Base-by-base conservation (phyloP, 2,329 filamentous ascomycete species). In the Torrubiella hemipterigena region DNA sequence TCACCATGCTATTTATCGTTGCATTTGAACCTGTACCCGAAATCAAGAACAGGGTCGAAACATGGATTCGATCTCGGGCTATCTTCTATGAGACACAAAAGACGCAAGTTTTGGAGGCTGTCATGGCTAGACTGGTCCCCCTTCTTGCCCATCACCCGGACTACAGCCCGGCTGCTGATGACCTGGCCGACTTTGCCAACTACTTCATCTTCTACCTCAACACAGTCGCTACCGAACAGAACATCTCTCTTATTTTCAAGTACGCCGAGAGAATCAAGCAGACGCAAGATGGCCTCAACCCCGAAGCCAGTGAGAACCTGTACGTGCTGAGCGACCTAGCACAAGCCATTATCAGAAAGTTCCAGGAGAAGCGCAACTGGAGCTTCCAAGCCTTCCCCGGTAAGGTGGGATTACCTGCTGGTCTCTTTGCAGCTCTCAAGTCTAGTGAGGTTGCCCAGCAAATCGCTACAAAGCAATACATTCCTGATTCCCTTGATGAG, bases 121-220 rank as follows among this genome's bases (percentile, higher is more conserved):
- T 80, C 10, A 81, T 96, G 50, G 76, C 82, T 17, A 76, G 91
- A 7, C 69, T 96, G 20, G 65, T 98, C 31, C 91, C 86, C 29
- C 61, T 98, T 26, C 68, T 98, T 26, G 87, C 89, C 5, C 89
- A 96, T 51, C 91, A 98, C 51, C 87, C 87, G 2, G 91, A 98
- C 52, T 95, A 89, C 43, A 75, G 71, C 38, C 52, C 66, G 2
- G 68, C 73, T 6, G 56, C 75, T 3, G 68, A 74, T 11, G 79
- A 86, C 29, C 59, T 95, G 29, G 65, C 77, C 27, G 84, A 94
- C 48, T 87, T 93, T 52, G 77, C 83, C 6, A 77, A 77, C 43
- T 98, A 96, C 52, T 77, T 98, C 35, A 54, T 95, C 25, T 95
- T 89, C 58, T 98, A 93, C 50, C 65, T 96, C 28, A 77, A 70